Percentiles rank a stretch among this genome's conserved stretches.
Conservation (phyloP, 208 protist genomes). For the Phytomonas francai region DNA sequence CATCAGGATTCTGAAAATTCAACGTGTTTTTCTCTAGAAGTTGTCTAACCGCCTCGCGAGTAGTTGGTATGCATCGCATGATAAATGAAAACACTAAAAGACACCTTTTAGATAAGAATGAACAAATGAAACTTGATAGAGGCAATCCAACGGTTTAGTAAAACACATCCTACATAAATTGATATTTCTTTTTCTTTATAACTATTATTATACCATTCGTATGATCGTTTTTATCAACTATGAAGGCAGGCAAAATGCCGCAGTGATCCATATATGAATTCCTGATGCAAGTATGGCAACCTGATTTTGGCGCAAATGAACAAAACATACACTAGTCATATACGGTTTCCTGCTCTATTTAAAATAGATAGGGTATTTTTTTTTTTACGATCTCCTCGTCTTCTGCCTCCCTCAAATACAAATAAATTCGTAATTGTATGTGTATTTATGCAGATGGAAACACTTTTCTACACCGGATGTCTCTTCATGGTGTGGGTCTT, state of each 20-base stretch:
- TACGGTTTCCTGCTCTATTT: background rate
- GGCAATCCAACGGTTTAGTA: background rate
- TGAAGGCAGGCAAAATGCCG: background rate
- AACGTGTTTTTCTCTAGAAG: background rate
- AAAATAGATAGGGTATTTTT: background rate
- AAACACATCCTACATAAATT: background rate
- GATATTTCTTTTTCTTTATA: background rate
- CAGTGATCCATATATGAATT: background rate
- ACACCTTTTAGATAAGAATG: background rate
- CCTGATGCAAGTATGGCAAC: background rate
- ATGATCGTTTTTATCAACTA: background rate
- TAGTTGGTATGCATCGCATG: conserved; percentile 1
- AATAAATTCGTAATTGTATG: background rate
- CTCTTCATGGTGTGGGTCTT: conserved; percentile 15
- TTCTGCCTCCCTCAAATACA: background rate
- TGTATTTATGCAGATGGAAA: background rate
- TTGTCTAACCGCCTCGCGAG: background rate
- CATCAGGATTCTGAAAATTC: background rate
- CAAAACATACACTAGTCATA: background rate
- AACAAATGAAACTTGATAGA: background rate
- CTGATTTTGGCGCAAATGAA: background rate
- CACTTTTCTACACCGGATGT: conserved; percentile 3
- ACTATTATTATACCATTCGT: background rate
- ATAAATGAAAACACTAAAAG: conserved; percentile 4
- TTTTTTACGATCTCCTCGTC: background rate